Evolutionary conservation across 176 grass and related monocot species (phyloP), one percentile per base, ranked within the genome.

Genomic region (Oryza brachyantha): DNA sequence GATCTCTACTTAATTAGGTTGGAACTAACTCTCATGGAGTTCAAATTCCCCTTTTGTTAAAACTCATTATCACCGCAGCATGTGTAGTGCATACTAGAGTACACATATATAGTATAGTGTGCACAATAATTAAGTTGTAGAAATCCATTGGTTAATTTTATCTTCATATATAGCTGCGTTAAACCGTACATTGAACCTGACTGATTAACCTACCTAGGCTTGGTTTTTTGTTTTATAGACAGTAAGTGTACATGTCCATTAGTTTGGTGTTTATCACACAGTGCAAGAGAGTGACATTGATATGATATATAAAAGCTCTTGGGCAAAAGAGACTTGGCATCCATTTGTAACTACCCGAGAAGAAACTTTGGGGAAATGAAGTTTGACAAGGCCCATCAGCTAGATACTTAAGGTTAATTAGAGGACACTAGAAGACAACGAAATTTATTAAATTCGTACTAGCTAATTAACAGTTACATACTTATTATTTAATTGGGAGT

Each of bases 271-370:
- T 17, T 78, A 66, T 64, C 63, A 46, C 74, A 50, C 61, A 54
- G 28, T 65, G 29, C 29, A 34, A 32, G 74, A 36, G 76, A 25
- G 76, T 55, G 77, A 79, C 77, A 39, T 22, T 57, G 46, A 79
- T 40, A 52, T 78, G 61, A 52, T 52, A 8, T 52, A 7, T 63
- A 79, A 31, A 80, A 80, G 35, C 55, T 69, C n/a, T 72, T 31
- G 43, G 64, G 66, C 24, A 79, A 79, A 73, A 67, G 27, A n/a
- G 46, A 59, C 27, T 34, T 79, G 69, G 69, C 35, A 74, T 46
- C 77, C 61, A 58, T 74, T 34, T 29, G 69, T 80, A 67, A 67
- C 69, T 60, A 42, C 62, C 46, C 29, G 48, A 68, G 69, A 52
- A 46, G 73, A 24, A 72, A 57, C 52, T 61, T 46, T 46, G 68